These are phyloP conservation scores for Cercospora sp. DNA, from an alignment of 2,329 filamentous ascomycete genomes.

Conservation along the genomic window DNA sequence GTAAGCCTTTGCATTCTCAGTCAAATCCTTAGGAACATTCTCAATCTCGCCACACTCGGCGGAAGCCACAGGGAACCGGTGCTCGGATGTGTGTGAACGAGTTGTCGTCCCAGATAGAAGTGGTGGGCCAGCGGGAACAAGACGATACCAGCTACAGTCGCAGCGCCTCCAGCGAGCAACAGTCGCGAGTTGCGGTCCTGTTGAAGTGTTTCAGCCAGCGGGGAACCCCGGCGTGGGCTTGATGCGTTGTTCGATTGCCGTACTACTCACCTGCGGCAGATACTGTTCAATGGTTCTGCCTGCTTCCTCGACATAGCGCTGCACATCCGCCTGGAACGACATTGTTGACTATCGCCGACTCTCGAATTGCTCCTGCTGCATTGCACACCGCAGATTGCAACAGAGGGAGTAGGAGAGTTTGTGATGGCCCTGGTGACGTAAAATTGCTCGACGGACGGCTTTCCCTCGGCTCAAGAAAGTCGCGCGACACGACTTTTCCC, in stretches of 20 bases:
- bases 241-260: background rate
- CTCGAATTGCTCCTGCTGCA: background rate
- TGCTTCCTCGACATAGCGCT: slow-evolving; percentile 8
- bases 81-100: slow-evolving; percentile 25
- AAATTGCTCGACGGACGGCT: background rate
- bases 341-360: slow-evolving; percentile 4
- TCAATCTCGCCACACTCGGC: slow-evolving; percentile 26
- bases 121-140: slow-evolving; percentile 25
- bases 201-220: background rate
- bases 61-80: slow-evolving; percentile 23
- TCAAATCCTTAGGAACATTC: slow-evolving; percentile 23
- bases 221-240: background rate
- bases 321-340: slow-evolving; percentile 14
- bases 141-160: slow-evolving; percentile 24
- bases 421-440: background rate
- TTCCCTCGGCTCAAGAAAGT: slow-evolving; percentile 1
- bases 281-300: slow-evolving; percentile 6
- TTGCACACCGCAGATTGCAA: background rate
- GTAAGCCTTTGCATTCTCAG: slow-evolving; percentile 25
- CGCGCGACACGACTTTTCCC: background rate
- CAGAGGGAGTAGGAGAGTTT: background rate
- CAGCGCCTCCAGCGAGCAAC: slow-evolving; percentile 21
- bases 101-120: slow-evolving; percentile 25
- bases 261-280: slow-evolving; percentile 13
- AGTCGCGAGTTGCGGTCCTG: slow-evolving; percentile 26